These are phyloP conservation scores for Musa itinerans DNA, from an alignment of 176 grass and related monocot genomes.

Conservation along the genomic window DNA sequence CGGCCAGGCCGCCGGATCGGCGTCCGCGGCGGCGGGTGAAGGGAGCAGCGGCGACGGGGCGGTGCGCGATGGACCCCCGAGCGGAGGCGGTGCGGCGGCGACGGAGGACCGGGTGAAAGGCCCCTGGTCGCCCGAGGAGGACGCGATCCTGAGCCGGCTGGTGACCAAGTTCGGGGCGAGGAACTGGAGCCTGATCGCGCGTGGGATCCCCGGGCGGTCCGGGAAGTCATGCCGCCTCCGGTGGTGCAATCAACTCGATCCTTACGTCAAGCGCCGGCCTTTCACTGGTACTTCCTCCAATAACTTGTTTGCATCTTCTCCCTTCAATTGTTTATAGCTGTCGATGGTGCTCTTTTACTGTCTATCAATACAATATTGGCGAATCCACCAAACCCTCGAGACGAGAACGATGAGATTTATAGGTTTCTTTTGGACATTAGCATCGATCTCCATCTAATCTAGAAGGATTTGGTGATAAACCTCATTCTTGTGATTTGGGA, in stretches of 20 bases:
- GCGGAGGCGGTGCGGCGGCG: neutral
- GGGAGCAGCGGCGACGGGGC: conserved; percentile 11
- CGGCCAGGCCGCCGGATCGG: conserved; percentile 18
- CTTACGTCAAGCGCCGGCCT: conserved; percentile 91
- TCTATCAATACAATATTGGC: too few relatives aligned
- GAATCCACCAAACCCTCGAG: too few relatives aligned
- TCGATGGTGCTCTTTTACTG: neutral
- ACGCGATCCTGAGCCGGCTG: conserved; percentile 48
- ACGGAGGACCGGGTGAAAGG: conserved; percentile 70
- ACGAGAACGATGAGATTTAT: neutral
- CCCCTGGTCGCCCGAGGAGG: conserved; percentile 82
- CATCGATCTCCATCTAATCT: neutral
- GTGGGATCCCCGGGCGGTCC: conserved; percentile 68
- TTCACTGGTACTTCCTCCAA: conserved; percentile 63
- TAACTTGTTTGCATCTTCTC: neutral
- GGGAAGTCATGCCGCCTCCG: conserved; percentile 94
- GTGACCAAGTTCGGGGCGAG: conserved; percentile 65
- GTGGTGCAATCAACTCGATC: conserved; percentile 98
- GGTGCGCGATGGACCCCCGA: neutral
- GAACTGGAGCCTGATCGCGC: conserved; percentile 81
- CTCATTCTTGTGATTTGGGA: neutral
- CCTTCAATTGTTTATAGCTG: neutral
- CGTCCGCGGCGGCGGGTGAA: conserved; percentile 27
- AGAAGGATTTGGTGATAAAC: neutral
- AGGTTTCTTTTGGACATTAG: neutral